Conservation (phyloP, 768 basidiomycete species). For the Mycena sanguinolenta region DNA sequence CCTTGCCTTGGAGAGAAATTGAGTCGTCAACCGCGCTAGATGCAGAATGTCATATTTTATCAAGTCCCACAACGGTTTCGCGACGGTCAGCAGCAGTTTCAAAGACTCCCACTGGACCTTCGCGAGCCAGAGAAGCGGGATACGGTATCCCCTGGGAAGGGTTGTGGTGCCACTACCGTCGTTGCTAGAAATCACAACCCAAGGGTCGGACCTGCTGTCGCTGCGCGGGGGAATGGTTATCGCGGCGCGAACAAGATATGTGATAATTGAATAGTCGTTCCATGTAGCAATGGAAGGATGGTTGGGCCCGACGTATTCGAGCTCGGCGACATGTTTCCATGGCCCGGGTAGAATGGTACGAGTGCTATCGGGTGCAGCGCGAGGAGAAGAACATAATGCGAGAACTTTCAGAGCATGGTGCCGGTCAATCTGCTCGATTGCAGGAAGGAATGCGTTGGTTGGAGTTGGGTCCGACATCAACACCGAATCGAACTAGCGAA, state of each 20-base stretch:
- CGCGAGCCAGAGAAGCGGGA: slow-evolving; percentile 31
- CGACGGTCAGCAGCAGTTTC: slow-evolving; percentile 27
- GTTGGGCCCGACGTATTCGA: slow-evolving; percentile 33
- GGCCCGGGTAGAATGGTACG: slow-evolving; percentile 3
- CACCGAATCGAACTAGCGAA: slow-evolving; percentile 19
- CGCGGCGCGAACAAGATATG: slow-evolving; percentile 27
- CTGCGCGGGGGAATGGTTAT: slow-evolving; percentile 32
- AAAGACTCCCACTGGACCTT: slow-evolving; percentile 36
- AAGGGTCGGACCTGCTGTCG: slow-evolving; percentile 34
- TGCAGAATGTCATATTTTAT: slow-evolving; percentile 35
- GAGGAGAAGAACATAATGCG: slow-evolving; percentile 35
- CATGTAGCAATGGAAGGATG: slow-evolving; percentile 17
- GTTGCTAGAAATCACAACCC: slow-evolving; percentile 24
- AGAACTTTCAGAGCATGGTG: slow-evolving; percentile 25
- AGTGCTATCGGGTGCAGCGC: slow-evolving; percentile 17
- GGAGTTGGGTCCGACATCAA: slow-evolving; percentile 18
- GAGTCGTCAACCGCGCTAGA: slow-evolving; percentile 27
- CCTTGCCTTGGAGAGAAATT: slow-evolving; percentile 30
- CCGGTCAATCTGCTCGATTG: slow-evolving; percentile 22
- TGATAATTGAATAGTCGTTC: slow-evolving; percentile 30
- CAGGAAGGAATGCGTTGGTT: slow-evolving; percentile 22
- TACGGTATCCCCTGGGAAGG: slow-evolving; percentile 36
- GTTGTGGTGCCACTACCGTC: slow-evolving; percentile 19
- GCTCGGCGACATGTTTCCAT: slow-evolving; percentile 25
- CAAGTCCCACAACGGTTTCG: slow-evolving; percentile 31